These are phyloP conservation scores for Akebia trifoliata DNA, from an alignment of 164 flowering plant genomes.

Conservation along the genomic window DNA sequence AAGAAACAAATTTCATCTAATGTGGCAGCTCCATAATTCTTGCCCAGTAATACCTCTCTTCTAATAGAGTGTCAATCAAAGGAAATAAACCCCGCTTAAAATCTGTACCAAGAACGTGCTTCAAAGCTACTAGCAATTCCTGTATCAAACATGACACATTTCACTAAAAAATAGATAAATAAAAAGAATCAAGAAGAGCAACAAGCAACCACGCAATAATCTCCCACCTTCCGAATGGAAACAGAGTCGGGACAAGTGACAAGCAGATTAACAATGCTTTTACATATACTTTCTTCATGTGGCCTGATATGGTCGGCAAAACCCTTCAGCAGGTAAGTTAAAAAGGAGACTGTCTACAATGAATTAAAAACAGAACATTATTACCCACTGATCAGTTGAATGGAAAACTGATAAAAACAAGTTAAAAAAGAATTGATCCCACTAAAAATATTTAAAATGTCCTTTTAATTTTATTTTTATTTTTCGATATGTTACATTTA, in stretches of 20 bases:
- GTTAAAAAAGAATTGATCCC: no score
- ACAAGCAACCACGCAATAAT: not conserved
- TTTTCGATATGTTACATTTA: no score
- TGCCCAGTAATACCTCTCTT: constrained; percentile 72
- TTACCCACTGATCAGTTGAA: no score
- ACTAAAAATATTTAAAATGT: no score
- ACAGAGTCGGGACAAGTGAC: constrained; percentile 97
- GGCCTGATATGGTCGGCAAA: constrained; percentile 88
- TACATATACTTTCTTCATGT: constrained; percentile 97
- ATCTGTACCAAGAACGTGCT: constrained; percentile 96
- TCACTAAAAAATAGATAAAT: not conserved
- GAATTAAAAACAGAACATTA: no score
- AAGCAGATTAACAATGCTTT: constrained; percentile 94
- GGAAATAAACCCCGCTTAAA: constrained; percentile 95
- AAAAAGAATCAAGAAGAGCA: not conserved
- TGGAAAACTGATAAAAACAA: no score
- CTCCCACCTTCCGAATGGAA: constrained; percentile 74
- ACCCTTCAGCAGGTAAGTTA: constrained; percentile 92
- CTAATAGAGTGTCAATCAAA: constrained; percentile 86
- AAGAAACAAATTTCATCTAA: no score
- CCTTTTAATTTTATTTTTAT: no score
- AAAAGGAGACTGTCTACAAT: constrained; percentile 92
- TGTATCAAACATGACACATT: constrained; percentile 25
- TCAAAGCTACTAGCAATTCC: constrained; percentile 92
- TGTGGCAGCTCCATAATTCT: no score